Base-by-base conservation (phyloP, 2,329 filamentous ascomycete species). In the Fusarium zealandicum region DNA sequence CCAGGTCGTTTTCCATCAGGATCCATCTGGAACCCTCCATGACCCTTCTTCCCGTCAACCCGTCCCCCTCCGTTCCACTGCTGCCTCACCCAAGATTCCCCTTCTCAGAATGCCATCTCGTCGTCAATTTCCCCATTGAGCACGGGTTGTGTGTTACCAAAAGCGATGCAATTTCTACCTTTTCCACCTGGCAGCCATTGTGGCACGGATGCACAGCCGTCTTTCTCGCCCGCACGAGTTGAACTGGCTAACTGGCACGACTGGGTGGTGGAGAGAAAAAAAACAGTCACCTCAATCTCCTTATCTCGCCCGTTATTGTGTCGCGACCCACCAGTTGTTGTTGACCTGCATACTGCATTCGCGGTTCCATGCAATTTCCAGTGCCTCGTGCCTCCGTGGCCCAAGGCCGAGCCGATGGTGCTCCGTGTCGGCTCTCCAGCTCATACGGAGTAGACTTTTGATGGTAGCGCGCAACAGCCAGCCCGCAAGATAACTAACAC, bases 301-400 rank as follows among this genome's bases (percentile, higher is more conserved):
- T 65, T 62, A 63, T 64, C 63, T 62, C 44, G 57, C 51, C 57
- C 56, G 48, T 66, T 54, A 39, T 53, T 28, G 39, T 18, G 37
- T 41, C 42, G 28, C 39, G 48, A 45, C 52, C 65, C 65, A 62
- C 61, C 40, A 37, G 45, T 44, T 51, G 45, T 44, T 51, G 20
- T 58, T 55, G 46, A 51, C 54, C 42, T 64, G 63, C 63, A 63
- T 59, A 46, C 41, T 52, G 28, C 47, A 66, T 33, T 54, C 49
- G 53, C 64, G 61, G 65, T 58, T 66, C 56, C 63, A 63, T 65
- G 57, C 42, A 64, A 58, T 57, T 54, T 52, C 36, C 47, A 51
- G 39, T 17, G 45, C 40, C 45, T 48, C 42, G 39, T 17, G 45
- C 40, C 45, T 48, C 42, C 52, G 18, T 43, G 48, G 25, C 32